Base-by-base conservation (phyloP, 805 yeast genomes). In the Saccharomycopsis fodiens region DNA sequence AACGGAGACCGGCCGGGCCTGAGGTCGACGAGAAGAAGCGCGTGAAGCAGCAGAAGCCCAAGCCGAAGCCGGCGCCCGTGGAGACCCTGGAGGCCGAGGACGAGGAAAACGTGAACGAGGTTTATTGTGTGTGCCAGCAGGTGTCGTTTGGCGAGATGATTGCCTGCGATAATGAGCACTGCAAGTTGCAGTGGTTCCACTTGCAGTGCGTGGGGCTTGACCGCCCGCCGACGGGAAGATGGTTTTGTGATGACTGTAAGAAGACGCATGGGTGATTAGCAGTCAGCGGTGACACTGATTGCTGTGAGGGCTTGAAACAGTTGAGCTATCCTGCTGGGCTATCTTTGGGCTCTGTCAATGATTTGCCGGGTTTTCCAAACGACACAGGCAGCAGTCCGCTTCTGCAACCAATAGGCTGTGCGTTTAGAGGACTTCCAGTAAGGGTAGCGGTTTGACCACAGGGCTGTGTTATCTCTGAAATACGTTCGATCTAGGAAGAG, bases 121-220 rank as follows among this genome's bases (percentile, higher is more conserved):
- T 47, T 2, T 52, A 49, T 35, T 93, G 98, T 63, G 89, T 91
- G 66, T 93, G 98, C 66, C 86, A 88, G 61, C 96, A 89, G 61
- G 95, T 89, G 0, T 91, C 97, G 3, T 93, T 85, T 60, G 98
- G 98, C 16, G 97, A 93, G 59, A 93, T 93, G 98, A 97, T 93
- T 50, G 98, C 95, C 2, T 93, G 98, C 66, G 98, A 93, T 59
- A 97, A 96, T 10, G 89, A 85, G 30, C 78, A 81, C 48, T 91
- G 97, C 67, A 50, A 50, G 32, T 44, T 47, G 13, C 52, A 50
- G 37, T 50, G 53, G 53, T 50, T 50, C 66, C 98, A 93, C 63
- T 89, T 89, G 72, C 82, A 80, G 45, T 93, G 98, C 68, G 96
- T 91, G 35, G 95, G 95, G 1, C 67, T 91, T 46, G 79, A 78